Evolutionary conservation across 1,139 yeast species (phyloP).

Genomic region (Taphrina flavorubra): DNA sequence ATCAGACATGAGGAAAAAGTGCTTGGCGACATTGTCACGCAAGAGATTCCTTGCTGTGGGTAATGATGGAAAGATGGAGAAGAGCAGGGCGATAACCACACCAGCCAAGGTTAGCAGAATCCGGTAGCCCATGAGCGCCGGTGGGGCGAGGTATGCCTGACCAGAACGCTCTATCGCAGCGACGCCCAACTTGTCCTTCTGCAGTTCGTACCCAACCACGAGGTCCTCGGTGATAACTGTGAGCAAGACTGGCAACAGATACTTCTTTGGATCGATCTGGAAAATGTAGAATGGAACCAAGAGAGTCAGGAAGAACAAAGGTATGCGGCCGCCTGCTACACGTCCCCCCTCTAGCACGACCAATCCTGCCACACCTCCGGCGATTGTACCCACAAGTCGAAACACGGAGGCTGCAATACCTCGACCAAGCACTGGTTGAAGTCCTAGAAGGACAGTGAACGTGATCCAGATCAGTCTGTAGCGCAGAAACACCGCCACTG

Average conservation of each 20-base stretch:
- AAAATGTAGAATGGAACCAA: slow-evolving; percentile 13
- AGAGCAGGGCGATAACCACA: slow-evolving; percentile 23
- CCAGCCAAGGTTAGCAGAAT: slow-evolving; percentile 38
- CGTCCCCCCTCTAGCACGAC: slow-evolving; percentile 36
- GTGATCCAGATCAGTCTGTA: slow-evolving; percentile 37
- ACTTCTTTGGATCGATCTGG: slow-evolving; percentile 14
- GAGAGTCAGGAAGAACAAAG: slow-evolving; percentile 26
- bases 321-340: slow-evolving; percentile 30
- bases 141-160: slow-evolving; percentile 25
- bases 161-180: slow-evolving; percentile 26
- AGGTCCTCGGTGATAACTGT: slow-evolving; percentile 28
- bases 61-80: slow-evolving; percentile 35
- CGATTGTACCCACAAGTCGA: slow-evolving; percentile 32
- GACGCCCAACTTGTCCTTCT: slow-evolving; percentile 16
- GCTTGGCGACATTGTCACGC: slow-evolving; percentile 27
- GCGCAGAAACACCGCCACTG: slow-evolving; percentile 15
- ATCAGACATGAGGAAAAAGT: slow-evolving; percentile 21
- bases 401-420: slow-evolving; percentile 27
- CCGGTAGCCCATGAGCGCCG: slow-evolving; percentile 38
- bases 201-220: slow-evolving; percentile 35
- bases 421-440: slow-evolving; percentile 35
- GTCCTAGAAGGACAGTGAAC: slow-evolving; percentile 35
- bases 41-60: slow-evolving; percentile 26
- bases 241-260: slow-evolving; percentile 28
- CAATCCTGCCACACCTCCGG: slow-evolving; percentile 36